phyloP scores from a whole-genome alignment of 148 eudicot genomes.

The Nyssa sinensis region DNA sequence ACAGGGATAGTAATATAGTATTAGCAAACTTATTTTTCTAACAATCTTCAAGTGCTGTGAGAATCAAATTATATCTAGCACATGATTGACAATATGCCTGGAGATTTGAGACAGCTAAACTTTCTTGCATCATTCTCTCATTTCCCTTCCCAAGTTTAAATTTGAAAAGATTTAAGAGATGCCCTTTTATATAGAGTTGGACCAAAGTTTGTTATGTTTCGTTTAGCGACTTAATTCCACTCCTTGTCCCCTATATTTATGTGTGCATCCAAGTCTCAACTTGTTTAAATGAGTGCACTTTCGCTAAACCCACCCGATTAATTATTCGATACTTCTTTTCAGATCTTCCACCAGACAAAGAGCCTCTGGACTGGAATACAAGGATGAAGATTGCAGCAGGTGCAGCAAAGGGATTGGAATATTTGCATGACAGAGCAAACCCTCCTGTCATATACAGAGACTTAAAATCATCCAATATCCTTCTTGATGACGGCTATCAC shows the following conservation, averaged over 20 bases:
- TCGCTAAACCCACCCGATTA: conserved; percentile 2
- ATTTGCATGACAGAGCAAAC: conserved; percentile 92
- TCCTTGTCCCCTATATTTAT: neutral
- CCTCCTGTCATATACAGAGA: conserved; percentile 99
- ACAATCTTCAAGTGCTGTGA: too few species aligned
- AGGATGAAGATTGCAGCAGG: conserved; percentile 99
- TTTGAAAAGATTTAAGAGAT: too few species aligned
- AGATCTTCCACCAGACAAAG: conserved; percentile 82
- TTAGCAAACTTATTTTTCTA: too few species aligned
- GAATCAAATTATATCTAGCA: too few species aligned
- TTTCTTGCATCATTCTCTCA: too few species aligned
- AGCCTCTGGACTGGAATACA: conserved; percentile 96
- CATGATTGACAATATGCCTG: too few species aligned
- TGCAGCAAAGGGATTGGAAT: conserved; percentile 95
- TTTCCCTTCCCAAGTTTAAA: too few species aligned
- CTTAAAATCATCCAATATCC: conserved; percentile 95
- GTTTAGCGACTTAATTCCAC: neutral
- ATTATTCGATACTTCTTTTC: conserved; percentile 17
- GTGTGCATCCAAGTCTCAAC: neutral
- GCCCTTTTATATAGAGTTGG: too few species aligned
- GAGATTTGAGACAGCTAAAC: too few species aligned
- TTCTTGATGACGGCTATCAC: conserved; percentile 82
- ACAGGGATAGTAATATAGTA: too few species aligned
- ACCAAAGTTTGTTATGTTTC: too few species aligned
- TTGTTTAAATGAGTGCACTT: neutral